phyloP scores from a whole-genome alignment of 306 rosid species.

The Dryas alaskensis region DNA sequence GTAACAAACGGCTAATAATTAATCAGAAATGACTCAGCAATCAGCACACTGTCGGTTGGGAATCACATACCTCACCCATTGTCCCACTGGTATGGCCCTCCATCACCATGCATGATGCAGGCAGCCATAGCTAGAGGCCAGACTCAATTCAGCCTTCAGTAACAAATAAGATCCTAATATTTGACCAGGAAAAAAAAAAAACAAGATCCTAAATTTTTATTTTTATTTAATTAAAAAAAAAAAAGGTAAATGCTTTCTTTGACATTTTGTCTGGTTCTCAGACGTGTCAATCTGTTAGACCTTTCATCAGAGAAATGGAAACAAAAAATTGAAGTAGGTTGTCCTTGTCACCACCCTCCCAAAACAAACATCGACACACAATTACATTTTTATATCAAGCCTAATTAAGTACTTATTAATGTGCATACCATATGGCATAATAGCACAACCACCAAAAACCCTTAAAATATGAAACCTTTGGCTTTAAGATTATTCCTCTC shows the following conservation, averaged over 20 bases:
- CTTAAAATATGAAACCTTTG: background rate
- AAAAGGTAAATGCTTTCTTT: background rate
- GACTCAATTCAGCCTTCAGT: background rate
- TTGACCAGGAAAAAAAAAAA: background rate
- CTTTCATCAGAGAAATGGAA: background rate
- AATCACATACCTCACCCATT: background rate
- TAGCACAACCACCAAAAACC: background rate
- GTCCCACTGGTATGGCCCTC: background rate
- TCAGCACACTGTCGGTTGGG: conserved; percentile 1
- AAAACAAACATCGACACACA: background rate
- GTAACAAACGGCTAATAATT: no score
- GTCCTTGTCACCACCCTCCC: background rate
- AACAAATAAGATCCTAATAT: background rate
- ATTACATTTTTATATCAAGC: background rate
- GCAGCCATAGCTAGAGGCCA: background rate
- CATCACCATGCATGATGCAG: background rate
- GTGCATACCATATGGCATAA: background rate
- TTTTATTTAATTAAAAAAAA: background rate
- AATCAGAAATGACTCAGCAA: background rate
- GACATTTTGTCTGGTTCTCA: background rate
- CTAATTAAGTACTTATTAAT: background rate
- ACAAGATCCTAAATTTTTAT: no score
- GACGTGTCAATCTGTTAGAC: conserved; percentile 3
- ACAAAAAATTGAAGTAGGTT: background rate
- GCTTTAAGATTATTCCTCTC: conserved; percentile 30